Conservation (phyloP, 2,329 filamentous ascomycete genomes). For the Alternaria solani region DNA sequence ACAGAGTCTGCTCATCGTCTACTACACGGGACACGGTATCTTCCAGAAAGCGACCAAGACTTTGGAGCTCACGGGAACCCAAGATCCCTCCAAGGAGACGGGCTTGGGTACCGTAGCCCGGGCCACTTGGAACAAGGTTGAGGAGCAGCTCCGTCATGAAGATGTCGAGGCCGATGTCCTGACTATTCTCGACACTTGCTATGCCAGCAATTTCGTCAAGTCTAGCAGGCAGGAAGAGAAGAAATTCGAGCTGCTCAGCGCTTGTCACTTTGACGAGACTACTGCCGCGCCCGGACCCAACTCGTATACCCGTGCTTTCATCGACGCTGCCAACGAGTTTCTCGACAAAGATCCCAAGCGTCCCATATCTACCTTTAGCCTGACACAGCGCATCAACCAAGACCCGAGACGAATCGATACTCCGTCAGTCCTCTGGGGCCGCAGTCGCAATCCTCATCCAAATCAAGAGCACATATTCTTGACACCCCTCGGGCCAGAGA, state of each 20-base stretch:
- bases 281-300: conserved; percentile 40
- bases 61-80: conserved; percentile 38
- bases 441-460: conserved; percentile 21
- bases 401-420: conserved; percentile 37
- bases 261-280: conserved; percentile 36
- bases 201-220: conserved; percentile 46
- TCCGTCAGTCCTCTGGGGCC: conserved; percentile 40
- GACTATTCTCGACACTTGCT: conserved; percentile 52
- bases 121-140: conserved; percentile 48
- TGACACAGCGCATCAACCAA: conserved; percentile 38
- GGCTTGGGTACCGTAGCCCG: conserved; percentile 37
- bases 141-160: conserved; percentile 38
- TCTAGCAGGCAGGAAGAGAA: conserved; percentile 31
- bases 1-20: conserved; percentile 48
- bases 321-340: conserved; percentile 39
- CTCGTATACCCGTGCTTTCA: conserved; percentile 48
- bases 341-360: conserved; percentile 27
- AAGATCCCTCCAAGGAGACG: conserved; percentile 19
- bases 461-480: conserved; percentile 45
- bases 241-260: conserved; percentile 47
- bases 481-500: conserved; percentile 32
- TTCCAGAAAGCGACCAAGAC: conserved; percentile 32
- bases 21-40: conserved; percentile 51
- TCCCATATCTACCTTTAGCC: conserved; percentile 41
- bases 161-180: conserved; percentile 47